These are phyloP conservation scores for Ilyonectria sp. DNA, from an alignment of 2,329 filamentous ascomycete genomes.

Conservation along the genomic window DNA sequence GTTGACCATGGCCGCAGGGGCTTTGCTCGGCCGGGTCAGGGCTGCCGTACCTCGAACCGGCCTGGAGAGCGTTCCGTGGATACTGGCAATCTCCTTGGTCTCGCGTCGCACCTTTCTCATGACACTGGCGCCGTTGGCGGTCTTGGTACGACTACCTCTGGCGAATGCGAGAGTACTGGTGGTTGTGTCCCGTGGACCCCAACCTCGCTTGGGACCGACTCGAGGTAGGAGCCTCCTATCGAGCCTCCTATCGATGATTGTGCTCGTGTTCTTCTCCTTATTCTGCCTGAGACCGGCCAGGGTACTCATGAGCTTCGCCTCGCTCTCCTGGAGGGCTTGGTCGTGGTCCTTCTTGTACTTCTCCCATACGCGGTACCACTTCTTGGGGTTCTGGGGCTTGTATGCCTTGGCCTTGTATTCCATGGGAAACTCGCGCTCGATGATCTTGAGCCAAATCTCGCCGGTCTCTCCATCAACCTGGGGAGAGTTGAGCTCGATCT, in stretches of 20 bases:
- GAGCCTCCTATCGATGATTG: conserved; percentile 66
- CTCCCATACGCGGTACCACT: conserved; percentile 85
- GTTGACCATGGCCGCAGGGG: conserved; percentile 69
- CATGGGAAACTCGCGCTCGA: conserved; percentile 81
- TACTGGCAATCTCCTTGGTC: conserved; percentile 66
- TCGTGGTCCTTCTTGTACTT: conserved; percentile 75
- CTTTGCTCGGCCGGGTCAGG: conserved; percentile 60
- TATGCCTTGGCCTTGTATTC: conserved; percentile 74
- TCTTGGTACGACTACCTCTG: conserved; percentile 67
- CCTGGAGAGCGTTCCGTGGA: conserved; percentile 62
- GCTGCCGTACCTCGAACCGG: conserved; percentile 51
- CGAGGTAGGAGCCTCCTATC: conserved; percentile 64
- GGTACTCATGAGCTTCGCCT: conserved; percentile 70
- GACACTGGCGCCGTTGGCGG: conserved; percentile 66
- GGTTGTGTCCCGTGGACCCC: conserved; percentile 48
- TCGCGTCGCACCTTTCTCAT: conserved; percentile 71
- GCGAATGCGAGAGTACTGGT: conserved; percentile 60
- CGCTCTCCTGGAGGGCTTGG: conserved; percentile 71
- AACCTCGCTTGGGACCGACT: conserved; percentile 52
- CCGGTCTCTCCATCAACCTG: conserved; percentile 79
- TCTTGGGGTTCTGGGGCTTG: conserved; percentile 75
- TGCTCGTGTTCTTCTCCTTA: conserved; percentile 70
- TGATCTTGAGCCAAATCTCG: conserved; percentile 85
- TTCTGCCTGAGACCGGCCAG: conserved; percentile 71
- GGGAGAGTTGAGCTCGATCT: conserved; percentile 82